phyloP scores from a whole-genome alignment of 106 monocot genomes.

The Narthecium ossifragum region DNA sequence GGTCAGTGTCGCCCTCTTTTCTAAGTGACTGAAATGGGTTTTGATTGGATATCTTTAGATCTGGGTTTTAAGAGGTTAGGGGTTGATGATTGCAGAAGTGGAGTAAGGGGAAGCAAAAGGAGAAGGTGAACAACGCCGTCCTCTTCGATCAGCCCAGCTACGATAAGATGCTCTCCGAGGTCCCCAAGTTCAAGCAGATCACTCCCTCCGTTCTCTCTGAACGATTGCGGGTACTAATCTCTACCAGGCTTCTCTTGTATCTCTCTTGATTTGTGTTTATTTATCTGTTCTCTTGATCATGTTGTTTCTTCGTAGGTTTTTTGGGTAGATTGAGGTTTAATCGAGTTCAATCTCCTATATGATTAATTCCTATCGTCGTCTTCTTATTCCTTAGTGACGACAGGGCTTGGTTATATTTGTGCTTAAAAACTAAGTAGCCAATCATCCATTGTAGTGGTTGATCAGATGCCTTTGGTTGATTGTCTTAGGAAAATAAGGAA shows the following conservation, averaged over 20 bases:
- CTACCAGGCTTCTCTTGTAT: not conserved
- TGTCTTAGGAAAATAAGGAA: too few species aligned
- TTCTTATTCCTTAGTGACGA: too few species aligned
- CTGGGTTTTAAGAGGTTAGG: not conserved
- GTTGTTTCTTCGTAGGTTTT: too few species aligned
- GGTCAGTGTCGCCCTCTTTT: not conserved
- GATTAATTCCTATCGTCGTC: too few species aligned
- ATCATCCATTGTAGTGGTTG: too few species aligned
- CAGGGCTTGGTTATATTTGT: too few species aligned
- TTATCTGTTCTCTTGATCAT: too few species aligned
- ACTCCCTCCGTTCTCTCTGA: constrained; percentile 42
- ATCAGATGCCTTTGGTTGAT: too few species aligned
- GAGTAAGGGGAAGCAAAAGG: constrained; percentile 41
- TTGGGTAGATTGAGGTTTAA: too few species aligned
- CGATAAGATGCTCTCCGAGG: constrained; percentile 46
- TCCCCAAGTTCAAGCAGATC: constrained; percentile 48
- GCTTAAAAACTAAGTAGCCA: too few species aligned
- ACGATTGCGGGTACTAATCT: constrained; percentile 31
- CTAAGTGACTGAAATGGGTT: not conserved
- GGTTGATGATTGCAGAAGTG: constrained; percentile 26
- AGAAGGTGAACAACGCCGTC: constrained; percentile 36
- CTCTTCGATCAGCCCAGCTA: constrained; percentile 40
- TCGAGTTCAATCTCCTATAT: too few species aligned
- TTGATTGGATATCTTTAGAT: not conserved
- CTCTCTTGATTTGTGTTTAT: not conserved